phyloP scores from a whole-genome alignment of 768 basidiomycete genomes.

The Hygrophorus pudorinus region DNA sequence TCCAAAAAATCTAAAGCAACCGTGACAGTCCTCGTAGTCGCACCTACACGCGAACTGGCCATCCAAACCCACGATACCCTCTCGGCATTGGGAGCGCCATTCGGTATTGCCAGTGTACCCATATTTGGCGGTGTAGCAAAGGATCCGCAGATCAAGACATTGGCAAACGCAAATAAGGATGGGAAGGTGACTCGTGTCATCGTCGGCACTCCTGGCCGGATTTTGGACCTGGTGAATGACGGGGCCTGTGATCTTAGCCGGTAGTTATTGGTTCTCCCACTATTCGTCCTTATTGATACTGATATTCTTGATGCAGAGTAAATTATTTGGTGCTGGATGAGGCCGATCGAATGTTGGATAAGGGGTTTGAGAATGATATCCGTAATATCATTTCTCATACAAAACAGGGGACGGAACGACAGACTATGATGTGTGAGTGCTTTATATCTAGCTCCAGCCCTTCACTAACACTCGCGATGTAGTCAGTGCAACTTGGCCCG shows the following conservation, averaged over 20 bases:
- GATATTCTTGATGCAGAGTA: slow-evolving; percentile 41
- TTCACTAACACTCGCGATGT: slow-evolving; percentile 3
- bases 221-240: slow-evolving; percentile 86
- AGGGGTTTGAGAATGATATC: slow-evolving; percentile 98
- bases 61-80: slow-evolving; percentile 90
- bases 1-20: slow-evolving; percentile 23
- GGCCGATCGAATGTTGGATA: slow-evolving; percentile 97
- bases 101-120: slow-evolving; percentile 74
- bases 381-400: slow-evolving; percentile 75
- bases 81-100: slow-evolving; percentile 57
- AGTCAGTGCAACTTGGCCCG: slow-evolving; percentile 99
- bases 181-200: slow-evolving; percentile 58
- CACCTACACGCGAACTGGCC: slow-evolving; percentile 94
- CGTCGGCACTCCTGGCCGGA: slow-evolving; percentile 91
- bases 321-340: slow-evolving; percentile 92
- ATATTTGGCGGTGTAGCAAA: slow-evolving; percentile 96
- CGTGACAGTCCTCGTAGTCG: slow-evolving; percentile 68
- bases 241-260: slow-evolving; percentile 74
- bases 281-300: background rate
- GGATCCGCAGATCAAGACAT: slow-evolving; percentile 62
- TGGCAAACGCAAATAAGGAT: slow-evolving; percentile 44
- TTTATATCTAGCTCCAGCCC: slow-evolving; percentile 1
- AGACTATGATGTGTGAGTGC: slow-evolving; percentile 88
- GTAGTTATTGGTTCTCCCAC: slow-evolving; percentile 28
- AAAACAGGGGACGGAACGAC: slow-evolving; percentile 57